Conservation (phyloP, 2,329 filamentous ascomycete species). For the Xylaria arbuscula region DNA sequence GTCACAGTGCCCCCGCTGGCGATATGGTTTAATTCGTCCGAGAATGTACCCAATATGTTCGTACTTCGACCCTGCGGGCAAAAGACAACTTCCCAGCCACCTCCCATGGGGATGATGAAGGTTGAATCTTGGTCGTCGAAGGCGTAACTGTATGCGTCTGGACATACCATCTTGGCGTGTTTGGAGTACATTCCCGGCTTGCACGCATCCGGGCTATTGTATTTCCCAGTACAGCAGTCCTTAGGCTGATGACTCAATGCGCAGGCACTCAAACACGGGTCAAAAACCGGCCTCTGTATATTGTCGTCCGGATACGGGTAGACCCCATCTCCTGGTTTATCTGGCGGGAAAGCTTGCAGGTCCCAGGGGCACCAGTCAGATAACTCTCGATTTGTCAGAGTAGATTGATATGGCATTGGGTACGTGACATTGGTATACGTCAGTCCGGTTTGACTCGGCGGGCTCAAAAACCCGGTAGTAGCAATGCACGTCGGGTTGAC, state of each 20-base stretch:
- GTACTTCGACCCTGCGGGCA: constrained; percentile 74
- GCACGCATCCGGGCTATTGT: constrained; percentile 71
- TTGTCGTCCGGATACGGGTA: constrained; percentile 84
- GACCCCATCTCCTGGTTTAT: constrained; percentile 77
- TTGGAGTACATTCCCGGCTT: constrained; percentile 74
- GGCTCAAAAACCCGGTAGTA: constrained; percentile 70
- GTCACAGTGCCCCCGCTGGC: constrained; percentile 56
- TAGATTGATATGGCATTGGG: constrained; percentile 74
- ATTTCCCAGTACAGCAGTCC: constrained; percentile 81
- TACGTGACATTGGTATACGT: constrained; percentile 73
- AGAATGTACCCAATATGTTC: constrained; percentile 66
- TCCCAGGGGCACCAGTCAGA: constrained; percentile 84
- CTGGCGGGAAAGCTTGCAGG: constrained; percentile 74
- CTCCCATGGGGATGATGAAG: constrained; percentile 73
- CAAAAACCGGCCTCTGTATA: constrained; percentile 76
- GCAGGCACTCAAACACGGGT: constrained; percentile 82
- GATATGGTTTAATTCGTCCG: constrained; percentile 60
- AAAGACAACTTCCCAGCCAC: constrained; percentile 82
- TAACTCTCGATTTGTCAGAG: constrained; percentile 67
- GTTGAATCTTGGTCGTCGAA: constrained; percentile 69
- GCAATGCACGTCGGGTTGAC: constrained; percentile 82
- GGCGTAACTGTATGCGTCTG: constrained; percentile 85
- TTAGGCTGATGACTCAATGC: constrained; percentile 72
- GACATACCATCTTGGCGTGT: constrained; percentile 78
- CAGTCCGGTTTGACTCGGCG: constrained; percentile 63